Percentiles rank a stretch among this genome's conserved stretches.
These are phyloP conservation scores for Entomortierella chlamydospora DNA, from an alignment of 192 early-diverging fungal species.

Conservation along the genomic window DNA sequence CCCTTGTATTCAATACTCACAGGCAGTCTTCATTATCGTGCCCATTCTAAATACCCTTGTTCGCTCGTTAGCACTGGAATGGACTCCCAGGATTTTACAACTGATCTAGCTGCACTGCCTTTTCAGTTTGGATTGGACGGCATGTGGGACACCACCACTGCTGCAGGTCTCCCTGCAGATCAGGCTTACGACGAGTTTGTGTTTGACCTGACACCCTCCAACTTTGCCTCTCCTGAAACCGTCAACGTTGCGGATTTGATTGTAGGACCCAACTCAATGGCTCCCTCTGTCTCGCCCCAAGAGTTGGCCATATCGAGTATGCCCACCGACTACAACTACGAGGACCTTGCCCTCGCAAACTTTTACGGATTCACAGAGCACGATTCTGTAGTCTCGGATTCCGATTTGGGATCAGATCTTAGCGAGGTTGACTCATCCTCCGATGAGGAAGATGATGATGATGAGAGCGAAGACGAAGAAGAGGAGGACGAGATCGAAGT, in stretches of 20 bases:
- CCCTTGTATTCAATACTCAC: not conserved
- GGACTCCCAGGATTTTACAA: conserved; percentile 19
- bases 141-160: conserved; percentile 26
- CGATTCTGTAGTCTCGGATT: conserved; percentile 5
- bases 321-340: conserved; percentile 15
- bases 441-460: conserved; percentile 20
- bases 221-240: conserved; percentile 35
- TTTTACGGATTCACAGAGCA: conserved; percentile 46
- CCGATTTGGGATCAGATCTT: conserved; percentile 37
- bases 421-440: conserved; percentile 24
- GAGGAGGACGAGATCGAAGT: conserved; percentile 1
- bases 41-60: not conserved
- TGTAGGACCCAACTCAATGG: conserved; percentile 35
- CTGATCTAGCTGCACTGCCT: conserved; percentile 19
- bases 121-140: conserved; percentile 33
- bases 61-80: not conserved
- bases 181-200: conserved; percentile 39
- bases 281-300: conserved; percentile 31
- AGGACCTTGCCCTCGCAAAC: conserved; percentile 43
- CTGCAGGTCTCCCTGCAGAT: conserved; percentile 14
- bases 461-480: conserved; percentile 17
- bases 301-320: conserved; percentile 13
- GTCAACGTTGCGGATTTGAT: conserved; percentile 51
- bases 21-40: not conserved
- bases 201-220: conserved; percentile 38